These are phyloP conservation scores for Aspergillus wentii DNA, from an alignment of 495 filamentous ascomycete species.

Conservation along the genomic window DNA sequence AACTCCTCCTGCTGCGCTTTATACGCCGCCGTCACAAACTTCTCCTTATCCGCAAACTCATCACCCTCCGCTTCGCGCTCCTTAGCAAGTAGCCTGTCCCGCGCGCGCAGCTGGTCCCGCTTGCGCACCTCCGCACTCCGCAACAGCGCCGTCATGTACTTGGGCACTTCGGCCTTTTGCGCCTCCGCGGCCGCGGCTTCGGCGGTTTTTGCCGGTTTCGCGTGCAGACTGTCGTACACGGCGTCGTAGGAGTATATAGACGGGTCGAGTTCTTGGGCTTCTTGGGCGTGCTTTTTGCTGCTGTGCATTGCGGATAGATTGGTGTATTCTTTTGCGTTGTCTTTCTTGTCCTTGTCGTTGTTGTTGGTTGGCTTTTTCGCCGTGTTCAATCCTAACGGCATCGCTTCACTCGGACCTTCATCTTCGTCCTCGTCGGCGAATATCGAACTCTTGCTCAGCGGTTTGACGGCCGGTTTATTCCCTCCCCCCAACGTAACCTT, in stretches of 20 bases:
- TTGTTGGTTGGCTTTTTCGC: slow-evolving; percentile 13
- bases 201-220: slow-evolving; percentile 29
- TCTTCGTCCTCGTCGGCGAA: slow-evolving; percentile 39
- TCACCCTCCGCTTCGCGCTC: slow-evolving; percentile 93
- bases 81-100: slow-evolving; percentile 78
- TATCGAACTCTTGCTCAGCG: slow-evolving; percentile 34
- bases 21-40: slow-evolving; percentile 94
- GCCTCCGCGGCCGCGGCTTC: slow-evolving; percentile 6
- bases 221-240: slow-evolving; percentile 47
- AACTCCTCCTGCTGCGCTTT: slow-evolving; percentile 89
- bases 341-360: slow-evolving; percentile 11
- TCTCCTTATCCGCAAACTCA: slow-evolving; percentile 91
- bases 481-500: slow-evolving; percentile 4
- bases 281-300: slow-evolving; percentile 40
- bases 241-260: slow-evolving; percentile 56
- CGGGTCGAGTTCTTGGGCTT: slow-evolving; percentile 44
- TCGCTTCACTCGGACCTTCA: slow-evolving; percentile 20
- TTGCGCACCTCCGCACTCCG: slow-evolving; percentile 82
- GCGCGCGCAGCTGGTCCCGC: slow-evolving; percentile 79
- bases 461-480: slow-evolving; percentile 26
- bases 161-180: slow-evolving; percentile 42
- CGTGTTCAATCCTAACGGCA: slow-evolving; percentile 4
- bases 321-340: slow-evolving; percentile 26
- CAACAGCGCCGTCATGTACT: slow-evolving; percentile 79
- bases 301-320: slow-evolving; percentile 48